Evolutionary conservation across 768 basidiomycete genomes (phyloP).

Genomic region (Clitopilus passeckerianus): DNA sequence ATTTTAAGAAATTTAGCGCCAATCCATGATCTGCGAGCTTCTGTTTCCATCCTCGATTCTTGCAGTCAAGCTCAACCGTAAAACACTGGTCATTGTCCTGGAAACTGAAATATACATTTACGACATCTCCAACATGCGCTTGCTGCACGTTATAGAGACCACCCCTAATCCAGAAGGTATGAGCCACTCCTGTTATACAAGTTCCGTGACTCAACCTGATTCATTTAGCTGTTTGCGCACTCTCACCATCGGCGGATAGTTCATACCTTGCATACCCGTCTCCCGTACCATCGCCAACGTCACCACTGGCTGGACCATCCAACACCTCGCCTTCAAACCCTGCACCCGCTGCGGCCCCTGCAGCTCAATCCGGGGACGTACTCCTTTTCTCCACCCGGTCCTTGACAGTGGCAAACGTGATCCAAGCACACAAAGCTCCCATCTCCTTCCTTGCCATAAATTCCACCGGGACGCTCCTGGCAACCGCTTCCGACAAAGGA

Average conservation of each 20-base stretch:
- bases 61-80: slow-evolving; percentile 96
- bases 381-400: slow-evolving; percentile 92
- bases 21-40: slow-evolving; percentile 98
- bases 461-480: slow-evolving; percentile 81
- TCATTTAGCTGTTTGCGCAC: slow-evolving; percentile 79
- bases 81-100: slow-evolving; percentile 92
- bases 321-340: slow-evolving; percentile 24
- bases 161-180: slow-evolving; percentile 91
- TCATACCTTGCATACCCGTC: slow-evolving; percentile 97
- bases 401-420: slow-evolving; percentile 89
- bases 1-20: slow-evolving; percentile 50
- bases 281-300: slow-evolving; percentile 79
- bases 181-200: neutral
- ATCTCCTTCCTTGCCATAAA: slow-evolving; percentile 87
- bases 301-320: slow-evolving; percentile 31
- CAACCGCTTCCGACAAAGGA: slow-evolving; percentile 91
- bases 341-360: slow-evolving; percentile 25
- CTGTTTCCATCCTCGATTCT: slow-evolving; percentile 96
- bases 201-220: neutral
- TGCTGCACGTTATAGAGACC: slow-evolving; percentile 96
- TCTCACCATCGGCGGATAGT: slow-evolving; percentile 89
- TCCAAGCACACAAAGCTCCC: slow-evolving; percentile 95
- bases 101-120: slow-evolving; percentile 99
- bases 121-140: slow-evolving; percentile 97
- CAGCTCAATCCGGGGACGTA: slow-evolving; percentile 72